Evolutionary conservation across 176 grass and related monocot genomes (phyloP), one percentile per base, ranked within the genome.

Genomic region (Neostapfia colusana): DNA sequence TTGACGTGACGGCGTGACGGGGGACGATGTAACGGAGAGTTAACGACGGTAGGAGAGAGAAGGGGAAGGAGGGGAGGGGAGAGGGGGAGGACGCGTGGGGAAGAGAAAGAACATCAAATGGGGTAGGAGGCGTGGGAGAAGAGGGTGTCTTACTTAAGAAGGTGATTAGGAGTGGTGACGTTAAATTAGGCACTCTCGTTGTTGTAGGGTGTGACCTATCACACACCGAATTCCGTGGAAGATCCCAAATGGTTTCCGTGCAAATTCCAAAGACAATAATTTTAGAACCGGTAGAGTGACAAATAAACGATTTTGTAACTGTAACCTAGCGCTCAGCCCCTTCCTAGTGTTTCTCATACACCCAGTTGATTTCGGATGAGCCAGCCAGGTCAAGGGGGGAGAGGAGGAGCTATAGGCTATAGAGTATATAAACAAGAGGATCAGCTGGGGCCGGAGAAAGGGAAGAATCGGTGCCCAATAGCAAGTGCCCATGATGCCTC

Each of bases 1-100:
- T 69, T 73, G 81, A 88, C 75, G 75, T 88, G 86, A 88, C 86
- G 86, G 86, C 86, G 75, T 84, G 69, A 88, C 45, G 61, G 25
- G 42, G 69, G 80, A 1, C 62, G 40, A 68, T 79, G 51, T 87
- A 87, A 87, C 85, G 85, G 85, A 48, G 55, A 60, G 71, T 5
- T 81, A 56, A 81, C 84, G 83, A 79, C 68, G 61, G 76, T 53
- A 78, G 74, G 63, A 31, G 44, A 40, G 64, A 60, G 43, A 10
- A 41, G 23, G 13, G 26, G 43, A 10, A 41, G 23, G 13, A 18
- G 20, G 12, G 20, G 13, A 35, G 43, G 42, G 36, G 51, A 55
- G 11, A 43, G 61, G 45, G 25, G 17, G 40, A 27, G 49, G 63
- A 69, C 63, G 81, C 51, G 72, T 76, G 64, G 38, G 71, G 63